Conservation (phyloP, 352 stramenopile genomes). For the Phytophthora melonis region DNA sequence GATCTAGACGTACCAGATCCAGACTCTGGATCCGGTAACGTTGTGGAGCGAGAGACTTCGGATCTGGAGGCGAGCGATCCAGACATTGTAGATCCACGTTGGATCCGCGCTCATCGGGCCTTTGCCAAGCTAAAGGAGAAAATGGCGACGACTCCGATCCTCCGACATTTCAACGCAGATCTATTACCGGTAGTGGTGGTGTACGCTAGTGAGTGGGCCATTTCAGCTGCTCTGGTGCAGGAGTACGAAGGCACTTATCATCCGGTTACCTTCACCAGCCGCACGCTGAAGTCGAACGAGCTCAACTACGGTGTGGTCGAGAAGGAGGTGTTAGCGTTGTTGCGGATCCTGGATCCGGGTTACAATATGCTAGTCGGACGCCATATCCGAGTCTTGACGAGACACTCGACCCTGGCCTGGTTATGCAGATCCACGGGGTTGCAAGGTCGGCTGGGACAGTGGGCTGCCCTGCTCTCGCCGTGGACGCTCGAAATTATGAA, state of each 20-base stretch:
- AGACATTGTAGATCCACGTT: not conserved
- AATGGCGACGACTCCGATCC: too few relatives aligned
- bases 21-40: too few relatives aligned
- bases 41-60: too few relatives aligned
- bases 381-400: not conserved
- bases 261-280: constrained; percentile 19
- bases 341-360: constrained; percentile 10
- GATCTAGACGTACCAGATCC: too few relatives aligned
- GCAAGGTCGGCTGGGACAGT: not conserved
- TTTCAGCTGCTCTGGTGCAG: too few relatives aligned
- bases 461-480: not conserved
- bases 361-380: constrained; percentile 10
- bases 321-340: constrained; percentile 4
- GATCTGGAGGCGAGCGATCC: not conserved
- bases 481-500: constrained; percentile 1
- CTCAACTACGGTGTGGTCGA: constrained; percentile 9
- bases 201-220: too few relatives aligned
- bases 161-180: not conserved
- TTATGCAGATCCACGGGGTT: constrained; percentile 4
- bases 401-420: constrained; percentile 9
- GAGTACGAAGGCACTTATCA: not conserved
- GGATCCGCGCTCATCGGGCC: too few relatives aligned
- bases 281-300: constrained; percentile 18
- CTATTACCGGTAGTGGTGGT: too few relatives aligned
- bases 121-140: too few relatives aligned